Evolutionary conservation across 2,329 filamentous ascomycete genomes (phyloP), one percentile per base, ranked within the genome.

Genomic region (Hyphodiscus sp.): DNA sequence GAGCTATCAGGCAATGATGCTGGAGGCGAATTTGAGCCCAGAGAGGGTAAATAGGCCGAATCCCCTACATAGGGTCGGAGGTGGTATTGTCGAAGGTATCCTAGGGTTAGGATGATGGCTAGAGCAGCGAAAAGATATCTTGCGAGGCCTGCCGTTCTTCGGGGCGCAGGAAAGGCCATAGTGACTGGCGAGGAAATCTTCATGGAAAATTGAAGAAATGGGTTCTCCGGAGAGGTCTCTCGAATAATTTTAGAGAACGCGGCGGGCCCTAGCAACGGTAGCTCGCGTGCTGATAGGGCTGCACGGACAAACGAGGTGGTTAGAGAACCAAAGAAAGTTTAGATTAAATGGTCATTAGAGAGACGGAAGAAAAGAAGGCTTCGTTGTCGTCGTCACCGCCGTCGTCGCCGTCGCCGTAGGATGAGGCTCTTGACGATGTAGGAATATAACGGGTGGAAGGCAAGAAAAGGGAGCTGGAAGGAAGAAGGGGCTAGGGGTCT

Each of bases 121-220:
- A 53, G 47, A 19, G 59, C 61, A 20, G 58, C 42, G 9, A 61
- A n/a, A 20, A 59, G 41, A 38, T 59, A 63, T 54, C 65, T 55
- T 23, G 61, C 26, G 18, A 61, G 43, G 15, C 64, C 59, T 6
- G 57, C 55, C n/a, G 61, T 56, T 43, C 64, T 60, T 49, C 65
- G 55, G n/a, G 63, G 64, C 18, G 64, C 60, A 50, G 61, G 58
- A 49, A 58, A 67, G 49, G 59, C 55, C 65, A 67, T 67, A 5
- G 43, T 58, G 42, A 62, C 56, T 15, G 65, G 62, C 2, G 63
- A 65, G 8, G 57, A 58, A 42, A 62, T 49, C 57, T 61, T 63
- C 63, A 66, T 66, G 45, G 23, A 46, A 54, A 20, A 52, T n/a
- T 33, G 29, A 8, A 33, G 29, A 33, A 33, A 33, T 13, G 29